Conservation (phyloP, 2,329 filamentous ascomycete species). For the Aaosphaeria arxii region DNA sequence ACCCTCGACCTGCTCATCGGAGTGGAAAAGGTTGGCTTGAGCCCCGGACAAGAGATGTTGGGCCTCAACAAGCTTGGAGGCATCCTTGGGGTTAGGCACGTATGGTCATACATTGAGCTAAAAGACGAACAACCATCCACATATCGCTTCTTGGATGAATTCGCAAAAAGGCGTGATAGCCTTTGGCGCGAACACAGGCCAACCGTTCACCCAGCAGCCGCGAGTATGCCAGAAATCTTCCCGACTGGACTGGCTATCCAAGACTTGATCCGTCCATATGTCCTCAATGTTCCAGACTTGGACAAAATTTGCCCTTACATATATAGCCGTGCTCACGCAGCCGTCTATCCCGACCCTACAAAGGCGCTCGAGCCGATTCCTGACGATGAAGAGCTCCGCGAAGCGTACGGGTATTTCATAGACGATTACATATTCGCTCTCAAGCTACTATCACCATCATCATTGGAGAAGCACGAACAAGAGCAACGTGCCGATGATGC, state of each 20-base stretch:
- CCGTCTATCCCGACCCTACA: constrained; percentile 17
- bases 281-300: constrained; percentile 4
- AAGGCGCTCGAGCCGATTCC: constrained; percentile 16
- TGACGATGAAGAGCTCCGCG: constrained; percentile 14
- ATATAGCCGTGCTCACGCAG: constrained; percentile 12
- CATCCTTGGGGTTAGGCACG: constrained; percentile 1
- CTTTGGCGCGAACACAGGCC: constrained; percentile 29
- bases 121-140: constrained; percentile 11
- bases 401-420: constrained; percentile 31
- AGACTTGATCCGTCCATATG: constrained; percentile 18
- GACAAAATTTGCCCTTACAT: constrained; percentile 22
- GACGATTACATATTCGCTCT: constrained; percentile 32
- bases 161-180: constrained; percentile 30
- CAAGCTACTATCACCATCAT: constrained; percentile 15
- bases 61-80: constrained; percentile 9
- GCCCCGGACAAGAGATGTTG: constrained; percentile 12
- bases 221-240: constrained; percentile 23
- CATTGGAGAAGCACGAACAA: constrained; percentile 4
- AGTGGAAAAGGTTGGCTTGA: constrained; percentile 17
- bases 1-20: constrained; percentile 16
- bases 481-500: constrained; percentile 12
- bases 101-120: background rate
- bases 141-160: constrained; percentile 33
- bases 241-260: constrained; percentile 35
- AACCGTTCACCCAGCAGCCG: constrained; percentile 15